Conservation (phyloP, 768 basidiomycete species). For the Podaxis sp. region DNA sequence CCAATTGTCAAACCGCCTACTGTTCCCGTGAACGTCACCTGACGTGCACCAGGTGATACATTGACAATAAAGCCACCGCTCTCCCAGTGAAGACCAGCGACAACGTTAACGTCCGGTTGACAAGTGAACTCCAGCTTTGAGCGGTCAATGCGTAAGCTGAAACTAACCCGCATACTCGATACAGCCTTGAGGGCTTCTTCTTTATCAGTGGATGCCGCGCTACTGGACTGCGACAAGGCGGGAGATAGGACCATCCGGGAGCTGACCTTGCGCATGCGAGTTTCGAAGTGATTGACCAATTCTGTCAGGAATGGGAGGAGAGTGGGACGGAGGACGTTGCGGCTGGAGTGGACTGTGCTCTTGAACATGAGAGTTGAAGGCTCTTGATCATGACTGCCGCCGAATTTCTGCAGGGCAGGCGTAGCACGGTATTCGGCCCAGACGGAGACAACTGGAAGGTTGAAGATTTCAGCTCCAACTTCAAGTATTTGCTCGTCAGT, state of each 20-base stretch:
- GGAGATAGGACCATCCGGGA: constrained; percentile 23
- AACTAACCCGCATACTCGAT: constrained; percentile 67
- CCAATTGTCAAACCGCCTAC: constrained; percentile 81
- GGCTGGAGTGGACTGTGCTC: constrained; percentile 84
- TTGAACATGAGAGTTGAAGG: constrained; percentile 77
- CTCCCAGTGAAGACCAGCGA: constrained; percentile 87
- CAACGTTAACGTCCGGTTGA: constrained; percentile 89
- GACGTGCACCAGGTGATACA: constrained; percentile 70
- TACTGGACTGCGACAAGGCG: constrained; percentile 14
- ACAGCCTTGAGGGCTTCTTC: constrained; percentile 24
- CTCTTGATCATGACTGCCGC: constrained; percentile 31
- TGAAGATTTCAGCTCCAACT: constrained; percentile 61
- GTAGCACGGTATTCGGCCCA: constrained; percentile 80
- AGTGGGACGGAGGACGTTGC: constrained; percentile 79
- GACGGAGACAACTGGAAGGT: constrained; percentile 73
- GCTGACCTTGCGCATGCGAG: constrained; percentile 59
- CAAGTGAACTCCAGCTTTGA: constrained; percentile 87
- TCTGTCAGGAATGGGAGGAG: constrained; percentile 85
- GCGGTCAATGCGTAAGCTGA: constrained; percentile 89
- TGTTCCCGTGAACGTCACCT: constrained; percentile 70
- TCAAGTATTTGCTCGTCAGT: constrained; percentile 54
- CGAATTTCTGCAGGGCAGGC: constrained; percentile 38
- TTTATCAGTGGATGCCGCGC: constrained; percentile 18
- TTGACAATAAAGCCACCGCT: constrained; percentile 89
- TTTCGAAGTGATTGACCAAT: constrained; percentile 66